A percentile compares a stretch with the other conserved stretches of the same genome.
These are phyloP conservation scores for Angomonas deanei DNA, from an alignment of 208 protist species.

Conservation along the genomic window DNA sequence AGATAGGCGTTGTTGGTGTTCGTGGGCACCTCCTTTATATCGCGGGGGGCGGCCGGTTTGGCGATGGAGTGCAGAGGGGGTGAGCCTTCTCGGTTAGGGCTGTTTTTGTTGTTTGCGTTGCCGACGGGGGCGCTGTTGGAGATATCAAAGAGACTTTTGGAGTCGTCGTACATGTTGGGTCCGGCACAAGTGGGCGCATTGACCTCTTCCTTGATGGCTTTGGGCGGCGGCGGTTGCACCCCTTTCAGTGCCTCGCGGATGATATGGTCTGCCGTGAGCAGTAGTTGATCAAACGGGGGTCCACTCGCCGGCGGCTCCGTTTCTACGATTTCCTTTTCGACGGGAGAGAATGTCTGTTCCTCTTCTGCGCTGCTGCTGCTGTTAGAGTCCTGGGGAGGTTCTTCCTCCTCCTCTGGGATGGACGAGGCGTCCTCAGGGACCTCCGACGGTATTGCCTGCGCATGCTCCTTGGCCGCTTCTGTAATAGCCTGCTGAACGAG, in stretches of 20 bases:
- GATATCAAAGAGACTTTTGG: background rate
- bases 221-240: background rate
- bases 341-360: background rate
- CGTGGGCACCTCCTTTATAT: background rate
- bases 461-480: too few species aligned
- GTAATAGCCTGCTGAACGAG: too few species aligned
- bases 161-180: background rate
- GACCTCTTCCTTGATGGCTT: background rate
- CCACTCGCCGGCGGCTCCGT: too few species aligned
- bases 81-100: background rate
- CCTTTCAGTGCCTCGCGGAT: background rate
- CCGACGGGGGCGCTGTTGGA: background rate
- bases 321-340: background rate
- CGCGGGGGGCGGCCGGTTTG: background rate
- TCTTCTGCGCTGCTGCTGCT: too few species aligned
- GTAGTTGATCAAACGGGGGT: too few species aligned
- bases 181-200: background rate
- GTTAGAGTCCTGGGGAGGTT: too few species aligned
- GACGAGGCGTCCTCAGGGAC: too few species aligned
- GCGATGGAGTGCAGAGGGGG: background rate
- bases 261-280: too few species aligned
- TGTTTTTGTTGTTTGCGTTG: background rate
- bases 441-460: too few species aligned
- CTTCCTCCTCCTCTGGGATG: constrained; percentile 7
- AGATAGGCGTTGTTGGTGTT: constrained; percentile 1